These are phyloP conservation scores for Neurospora intermedia DNA, from an alignment of 495 filamentous ascomycete genomes.

Conservation along the genomic window DNA sequence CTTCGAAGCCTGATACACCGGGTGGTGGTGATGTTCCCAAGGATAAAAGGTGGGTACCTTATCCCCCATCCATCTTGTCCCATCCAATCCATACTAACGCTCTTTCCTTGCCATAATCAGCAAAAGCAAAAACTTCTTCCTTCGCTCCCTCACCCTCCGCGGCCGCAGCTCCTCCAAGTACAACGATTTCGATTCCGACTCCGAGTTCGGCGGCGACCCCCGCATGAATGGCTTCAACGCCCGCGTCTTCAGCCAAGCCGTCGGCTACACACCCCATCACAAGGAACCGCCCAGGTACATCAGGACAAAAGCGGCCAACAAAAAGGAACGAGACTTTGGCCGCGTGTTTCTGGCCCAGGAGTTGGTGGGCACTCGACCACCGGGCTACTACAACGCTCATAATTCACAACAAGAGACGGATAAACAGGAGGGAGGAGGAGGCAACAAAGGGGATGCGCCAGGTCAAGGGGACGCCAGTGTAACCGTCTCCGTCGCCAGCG, in stretches of 20 bases:
- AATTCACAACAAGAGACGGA: neutral
- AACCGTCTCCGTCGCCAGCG: conserved; percentile 28
- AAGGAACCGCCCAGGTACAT: conserved; percentile 89
- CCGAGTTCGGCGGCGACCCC: conserved; percentile 53
- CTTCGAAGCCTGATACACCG: conserved; percentile 7
- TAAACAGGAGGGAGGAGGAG: neutral
- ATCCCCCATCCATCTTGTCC: neutral
- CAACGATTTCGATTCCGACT: conserved; percentile 55
- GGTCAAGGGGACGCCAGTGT: conserved; percentile 5
- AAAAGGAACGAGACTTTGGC: conserved; percentile 74
- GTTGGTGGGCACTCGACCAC: conserved; percentile 41
- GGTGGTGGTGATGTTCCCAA: conserved; percentile 33
- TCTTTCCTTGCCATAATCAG: conserved; percentile 23
- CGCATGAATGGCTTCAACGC: conserved; percentile 74
- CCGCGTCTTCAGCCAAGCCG: conserved; percentile 47
- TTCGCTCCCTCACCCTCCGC: conserved; percentile 70
- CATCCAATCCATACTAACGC: too few species aligned
- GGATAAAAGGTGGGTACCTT: conserved; percentile 55
- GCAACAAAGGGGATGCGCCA: neutral
- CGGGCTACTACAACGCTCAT: neutral
- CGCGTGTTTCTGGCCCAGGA: conserved; percentile 88
- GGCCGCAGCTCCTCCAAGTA: conserved; percentile 30
- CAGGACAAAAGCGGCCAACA: conserved; percentile 68
- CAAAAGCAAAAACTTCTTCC: conserved; percentile 72
- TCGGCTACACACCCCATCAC: conserved; percentile 75